Base-by-base conservation (phyloP, 1,139 yeast genomes). In the Scheffersomyces segobiensis region DNA sequence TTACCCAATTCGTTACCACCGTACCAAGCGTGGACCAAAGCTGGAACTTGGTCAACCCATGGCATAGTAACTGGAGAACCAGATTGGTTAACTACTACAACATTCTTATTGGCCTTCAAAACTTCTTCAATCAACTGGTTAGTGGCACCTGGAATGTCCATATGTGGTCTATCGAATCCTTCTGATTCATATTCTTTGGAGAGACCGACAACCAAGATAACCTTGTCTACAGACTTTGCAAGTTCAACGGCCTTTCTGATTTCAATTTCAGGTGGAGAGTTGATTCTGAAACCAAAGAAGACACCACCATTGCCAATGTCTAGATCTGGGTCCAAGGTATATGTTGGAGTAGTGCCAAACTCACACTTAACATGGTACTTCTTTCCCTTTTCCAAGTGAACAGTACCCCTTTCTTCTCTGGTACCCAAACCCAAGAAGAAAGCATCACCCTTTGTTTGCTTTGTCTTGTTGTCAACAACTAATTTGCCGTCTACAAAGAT, bases 391-490 rank as follows among this genome's bases (percentile, higher is more conserved):
- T 74, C 73, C 61, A 86, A 71, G 7, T 67, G 53, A 32, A 79
- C 67, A 3, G 65, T 59, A 20, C 80, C 79, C n/a, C 66, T 75
- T 59, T 75, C 84, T 66, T 85, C 88, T 49, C 75, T 66, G 46
- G 87, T 79, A 56, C 87, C 87, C 65, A 78, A 69, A 18, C 83
- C 82, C 60, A 74, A 68, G 65, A 73, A 73, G 71, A 83, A 83
- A 4, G 80, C 76, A 48, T 74, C 72, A 48, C 88, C 89, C 53
- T 68, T 68, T 19, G 64, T 73, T 72, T 86, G 89, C 39, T 76
- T 68, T 52, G 85, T 82, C 66, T 79, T 81, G 72, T 86, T 85
- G 67, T 86, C 88, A 59, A 85, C 84, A 48, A 86, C 74, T 57
- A 84, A 71, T 65, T 83, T 68, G 57, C 72, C 88, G 63, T 86